Evolutionary conservation across 768 basidiomycete species (phyloP), one percentile per base, ranked within the genome.

Genomic region (Suillus discolor): DNA sequence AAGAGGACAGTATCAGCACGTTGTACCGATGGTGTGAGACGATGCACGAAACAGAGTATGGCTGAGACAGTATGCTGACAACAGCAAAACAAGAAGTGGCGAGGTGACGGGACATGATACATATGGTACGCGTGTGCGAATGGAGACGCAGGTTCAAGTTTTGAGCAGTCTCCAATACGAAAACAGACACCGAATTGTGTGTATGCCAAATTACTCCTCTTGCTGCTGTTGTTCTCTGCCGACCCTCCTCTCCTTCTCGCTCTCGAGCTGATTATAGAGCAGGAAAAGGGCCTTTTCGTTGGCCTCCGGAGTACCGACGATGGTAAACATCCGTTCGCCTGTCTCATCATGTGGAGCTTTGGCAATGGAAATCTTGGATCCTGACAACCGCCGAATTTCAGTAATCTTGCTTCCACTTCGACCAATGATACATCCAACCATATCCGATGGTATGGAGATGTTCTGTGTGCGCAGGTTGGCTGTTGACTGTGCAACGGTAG

Each of bases 311-410:
- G 95, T 95, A 63, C 97, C 97, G 57, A 97, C 85, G 76, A 99
- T 99, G 67, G 97, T 95, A 83, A 99, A 99, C 97, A 99, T 98
- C 70, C 97, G 87, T 82, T 99, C 97, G 73, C 97, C 97, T 49
- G 96, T 96, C 74, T 99, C 97, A 73, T 99, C 97, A 74, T 99
- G 97, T n/a, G 97, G 95, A 59, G 93, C 91, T 80, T 99, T 99
- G 70, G 97, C 97, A 74, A 99, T 99, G 64, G 92, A 94, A 77
- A 99, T 99, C 82, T 96, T 95, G 71, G 94, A 97, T 47, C 97
- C 97, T 67, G 95, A 97, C 54, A 99, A 88, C 65, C 97, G 93
- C 72, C 97, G 93, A 75, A 99, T 99, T 79, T 99, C 97, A 62
- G 97, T 99, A 72, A 99, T 99, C 85, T 99, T 99, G 70, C 94